Evolutionary conservation across 208 protist genomes (phyloP), one percentile per base, ranked within the genome.

Genomic region (Trypanosoma melophagium): DNA sequence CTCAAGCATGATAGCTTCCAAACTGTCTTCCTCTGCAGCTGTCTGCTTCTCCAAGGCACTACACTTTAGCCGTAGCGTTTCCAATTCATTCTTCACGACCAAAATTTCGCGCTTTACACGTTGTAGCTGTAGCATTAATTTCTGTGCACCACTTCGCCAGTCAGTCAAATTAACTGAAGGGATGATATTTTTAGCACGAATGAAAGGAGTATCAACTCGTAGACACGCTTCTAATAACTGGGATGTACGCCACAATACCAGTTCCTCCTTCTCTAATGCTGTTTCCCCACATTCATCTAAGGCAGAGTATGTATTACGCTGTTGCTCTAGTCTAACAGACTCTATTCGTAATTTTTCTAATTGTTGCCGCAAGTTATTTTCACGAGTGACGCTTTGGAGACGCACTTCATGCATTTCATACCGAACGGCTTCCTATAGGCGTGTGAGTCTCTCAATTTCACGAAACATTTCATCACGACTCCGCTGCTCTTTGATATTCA

Each of bases 381-480:
- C 59, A 17, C 28, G 24, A 3, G 10, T 24, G 24, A n/a, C 19
- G 16, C 45, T 24, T 53, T 64, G n/a, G 2, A 35, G 44, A 4
- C 51, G 59, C 14, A 31, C 13, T 10, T 21, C 16, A 1, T 53
- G 22, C 44, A 53, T 53, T 13, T 50, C 59, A 1, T 19, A 12
- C 19, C 41, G 59, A 3, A 53, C 24, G 5, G 44, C 59, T 41
- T 41, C 22, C 22, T 54, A 53, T 13, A 64, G 13, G 19, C 59
- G 40, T n/a, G 7, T 14, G 10, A 64, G 4, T 25, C 59, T 41
- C 35, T 64, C 59, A 24, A 64, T 25, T 38, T 64, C 59, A 25
- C 44, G 41, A 0, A 64, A 41, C 17, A 22, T 53, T 41, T 13
- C 3, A n/a, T 64, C 59, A n/a, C 45, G 45, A 7, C 38, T 9